Base-by-base conservation (phyloP, 768 basidiomycete species). In the Neoboletus subvelutipes region DNA sequence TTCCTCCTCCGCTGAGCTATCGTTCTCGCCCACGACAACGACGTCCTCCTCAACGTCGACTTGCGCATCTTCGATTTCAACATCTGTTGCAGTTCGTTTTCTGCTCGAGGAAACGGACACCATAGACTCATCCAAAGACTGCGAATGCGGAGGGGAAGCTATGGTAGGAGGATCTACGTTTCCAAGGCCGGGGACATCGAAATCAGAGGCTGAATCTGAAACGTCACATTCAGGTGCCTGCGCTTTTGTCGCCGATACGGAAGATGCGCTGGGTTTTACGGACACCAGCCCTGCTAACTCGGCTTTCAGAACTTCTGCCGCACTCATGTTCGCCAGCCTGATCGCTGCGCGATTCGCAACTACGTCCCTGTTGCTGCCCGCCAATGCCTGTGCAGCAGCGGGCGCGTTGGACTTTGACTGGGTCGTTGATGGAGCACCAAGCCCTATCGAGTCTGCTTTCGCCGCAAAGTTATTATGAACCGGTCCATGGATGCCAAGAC, bases 281-380 rank as follows among this genome's bases (percentile, higher is more conserved):
- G 80, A 76, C 52, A 72, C 61, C 45, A 78, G 68, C 22, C 85
- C 83, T 61, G 86, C 82, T 61, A 98, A 73, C 73, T 98, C 92
- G 50, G 92, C 94, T 75, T 92, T 95, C 65, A 98, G 79, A 71
- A 88, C 83, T 71, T 98, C 92, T 54, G 95, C 95, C 45, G 96
- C 96, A 77, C 86, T 92, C 85, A 98, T 84, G 69, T 98, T 98
- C 29, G 96, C 96, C 83, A 96, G 87, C 58, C 95, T 85, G 61
- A 97, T 92, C 26, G 90, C 92, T 60, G 85, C 83, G 41, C 93
- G 85, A 72, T 96, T 96, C 48, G 88, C 87, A 29, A 95, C 93
- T 57, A 96, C 85, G 71, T 94, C 92, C 54, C 83, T 83, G 71
- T 95, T 96, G n/a, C 88, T 89, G 22, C 91, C 91, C 41, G 84